phyloP scores from a whole-genome alignment of 116 monocot species.

The Dioscorea cayenensis region DNA sequence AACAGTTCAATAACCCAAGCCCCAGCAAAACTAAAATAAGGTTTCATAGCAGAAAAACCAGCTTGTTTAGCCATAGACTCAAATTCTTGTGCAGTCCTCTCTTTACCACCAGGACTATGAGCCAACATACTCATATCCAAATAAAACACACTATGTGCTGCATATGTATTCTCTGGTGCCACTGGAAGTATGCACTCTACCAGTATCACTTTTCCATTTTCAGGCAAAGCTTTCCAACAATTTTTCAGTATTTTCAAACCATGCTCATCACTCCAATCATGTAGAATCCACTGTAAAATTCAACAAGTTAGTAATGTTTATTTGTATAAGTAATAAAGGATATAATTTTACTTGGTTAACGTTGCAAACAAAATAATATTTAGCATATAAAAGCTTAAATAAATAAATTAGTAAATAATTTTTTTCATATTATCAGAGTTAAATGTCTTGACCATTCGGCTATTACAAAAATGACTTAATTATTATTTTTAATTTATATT shows the following conservation, averaged over 20 bases:
- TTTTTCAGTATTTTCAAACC: conserved; percentile 7
- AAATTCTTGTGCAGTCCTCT: not conserved
- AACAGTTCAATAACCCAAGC: conserved; percentile 31
- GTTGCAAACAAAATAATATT: no score
- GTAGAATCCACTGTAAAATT: not conserved
- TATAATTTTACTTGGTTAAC: no score
- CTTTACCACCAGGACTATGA: not conserved
- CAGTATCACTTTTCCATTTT: conserved; percentile 1
- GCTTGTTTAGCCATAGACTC: not conserved
- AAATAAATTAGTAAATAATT: no score
- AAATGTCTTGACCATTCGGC: no score
- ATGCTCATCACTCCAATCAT: conserved; percentile 11
- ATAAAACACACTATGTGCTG: conserved; percentile 30
- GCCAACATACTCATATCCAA: conserved; percentile 2
- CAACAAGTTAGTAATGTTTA: no score
- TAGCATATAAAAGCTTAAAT: no score
- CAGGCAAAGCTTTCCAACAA: conserved; percentile 4
- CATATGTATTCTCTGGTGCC: not conserved
- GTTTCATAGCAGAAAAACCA: conserved; percentile 13
- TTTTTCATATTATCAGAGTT: no score
- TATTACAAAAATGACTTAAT: no score
- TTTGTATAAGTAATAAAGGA: no score
- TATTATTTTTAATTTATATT: no score
- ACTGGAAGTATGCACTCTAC: conserved; percentile 1
- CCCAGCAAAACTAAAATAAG: conserved; percentile 21